Evolutionary conservation across 768 basidiomycete species (phyloP), one percentile per base, ranked within the genome.

Genomic region (Hericium coralloides): DNA sequence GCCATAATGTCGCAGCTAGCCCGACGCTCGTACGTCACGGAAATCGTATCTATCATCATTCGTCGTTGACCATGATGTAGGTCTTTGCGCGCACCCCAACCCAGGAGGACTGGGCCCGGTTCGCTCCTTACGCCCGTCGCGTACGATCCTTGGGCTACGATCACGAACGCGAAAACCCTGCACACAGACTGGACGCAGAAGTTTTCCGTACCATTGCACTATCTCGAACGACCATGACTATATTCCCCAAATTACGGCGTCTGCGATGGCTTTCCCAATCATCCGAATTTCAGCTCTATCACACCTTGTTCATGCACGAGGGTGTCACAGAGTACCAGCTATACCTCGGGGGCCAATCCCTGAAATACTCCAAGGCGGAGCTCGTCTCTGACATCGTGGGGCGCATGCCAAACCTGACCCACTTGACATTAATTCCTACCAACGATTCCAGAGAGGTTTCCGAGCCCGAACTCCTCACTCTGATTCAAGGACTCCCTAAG

Each of bases 231-330:
- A 53, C 61, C 49, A 53, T 60, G 12, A 56, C 58, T 38, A n/a
- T 62, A 12, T 52, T 62, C 53, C 61, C 61, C 20, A 62, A 62
- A 55, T 41, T 62, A 9, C 59, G 55, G 8, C 26, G 38, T 22
- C 55, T 62, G 4, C 50, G 47, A 22, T 62, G 61, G 61, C 38
- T 45, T 45, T n/a, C 43, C 14, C 43, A 52, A 3, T 37, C 45
- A 15, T 10, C 17, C 14, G 15, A 38, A 18, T 26, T 10, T 17
- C n/a, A 18, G 8, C 20, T 25, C 12, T 36, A 14, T 2, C 54
- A 47, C 48, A 43, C 5, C n/a, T 53, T 60, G 45, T 62, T 62
- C 38, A 62, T 62, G 61, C 61, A 62, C 49, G 61, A 62, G 53
- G 53, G 55, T 55, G 38, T 62, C 4, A 50, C 50, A 17, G 59